phyloP scores from a whole-genome alignment of 257 asterid genomes.

The Fraxinus excelsior region DNA sequence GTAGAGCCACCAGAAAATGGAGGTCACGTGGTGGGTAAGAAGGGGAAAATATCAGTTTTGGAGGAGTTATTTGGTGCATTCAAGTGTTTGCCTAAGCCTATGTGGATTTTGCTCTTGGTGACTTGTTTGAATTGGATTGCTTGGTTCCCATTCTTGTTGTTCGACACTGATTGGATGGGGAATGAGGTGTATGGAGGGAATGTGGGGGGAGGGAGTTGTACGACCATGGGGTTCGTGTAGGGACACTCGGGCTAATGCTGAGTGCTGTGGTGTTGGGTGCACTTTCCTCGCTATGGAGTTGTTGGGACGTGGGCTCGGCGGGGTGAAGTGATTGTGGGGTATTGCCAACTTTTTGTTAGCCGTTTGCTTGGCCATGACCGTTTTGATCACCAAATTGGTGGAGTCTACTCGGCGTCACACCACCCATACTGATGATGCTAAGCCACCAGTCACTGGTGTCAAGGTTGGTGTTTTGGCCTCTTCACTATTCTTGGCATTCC shows the following conservation, averaged over 20 bases:
- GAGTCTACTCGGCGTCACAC: too few species aligned
- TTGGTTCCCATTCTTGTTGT: slow-evolving; percentile 74
- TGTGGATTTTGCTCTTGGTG: slow-evolving; percentile 64
- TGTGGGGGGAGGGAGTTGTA: slow-evolving; percentile 53
- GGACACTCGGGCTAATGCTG: slow-evolving; percentile 77
- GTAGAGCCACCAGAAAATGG: neutral
- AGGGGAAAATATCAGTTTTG: slow-evolving; percentile 45
- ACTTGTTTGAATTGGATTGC: slow-evolving; percentile 78
- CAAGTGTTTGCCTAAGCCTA: slow-evolving; percentile 56
- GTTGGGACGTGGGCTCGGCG: slow-evolving; percentile 50
- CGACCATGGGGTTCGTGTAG: slow-evolving; percentile 78
- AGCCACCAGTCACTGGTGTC: slow-evolving; percentile 47
- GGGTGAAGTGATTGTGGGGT: slow-evolving; percentile 76
- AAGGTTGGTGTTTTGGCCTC: slow-evolving; percentile 61
- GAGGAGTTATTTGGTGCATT: slow-evolving; percentile 67
- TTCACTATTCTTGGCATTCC: slow-evolving; percentile 82
- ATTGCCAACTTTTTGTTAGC: slow-evolving; percentile 69
- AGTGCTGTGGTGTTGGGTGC: too few species aligned
- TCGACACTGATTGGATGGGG: too few species aligned
- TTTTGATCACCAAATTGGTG: slow-evolving; percentile 61
- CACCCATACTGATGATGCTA: slow-evolving; percentile 21
- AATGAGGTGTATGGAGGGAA: slow-evolving; percentile 67
- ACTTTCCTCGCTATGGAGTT: slow-evolving; percentile 58
- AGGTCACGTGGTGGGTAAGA: slow-evolving; percentile 1
- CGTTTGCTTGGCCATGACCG: slow-evolving; percentile 62